These are phyloP conservation scores for Tremella mesenterica DNA, from an alignment of 768 basidiomycete species.

Conservation along the genomic window DNA sequence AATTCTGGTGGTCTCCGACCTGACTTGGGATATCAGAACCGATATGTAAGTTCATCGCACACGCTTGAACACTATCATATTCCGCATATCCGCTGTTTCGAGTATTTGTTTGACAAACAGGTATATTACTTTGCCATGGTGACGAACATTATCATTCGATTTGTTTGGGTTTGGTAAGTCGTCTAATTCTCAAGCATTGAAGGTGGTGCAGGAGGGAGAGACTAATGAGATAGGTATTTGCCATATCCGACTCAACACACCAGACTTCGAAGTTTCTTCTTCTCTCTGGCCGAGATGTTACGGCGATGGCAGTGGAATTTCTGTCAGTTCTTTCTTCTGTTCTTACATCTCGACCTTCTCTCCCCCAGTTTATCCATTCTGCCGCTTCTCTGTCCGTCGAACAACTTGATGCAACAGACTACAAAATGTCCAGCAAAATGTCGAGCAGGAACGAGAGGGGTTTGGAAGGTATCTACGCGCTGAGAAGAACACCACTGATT, in stretches of 20 bases:
- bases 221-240: conserved; percentile 56
- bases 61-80: not conserved
- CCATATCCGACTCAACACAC: conserved; percentile 50
- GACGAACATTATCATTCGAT: conserved; percentile 65
- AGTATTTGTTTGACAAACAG: no score
- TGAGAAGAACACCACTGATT: no score
- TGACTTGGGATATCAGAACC: conserved; percentile 64
- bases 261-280: conserved; percentile 58
- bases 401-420: not conserved
- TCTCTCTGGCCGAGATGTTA: conserved; percentile 63
- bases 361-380: not conserved
- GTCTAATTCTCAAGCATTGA: not conserved
- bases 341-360: not conserved
- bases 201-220: no score
- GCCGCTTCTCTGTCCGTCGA: no score
- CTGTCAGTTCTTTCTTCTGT: conserved; percentile 50
- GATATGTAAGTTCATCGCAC: conserved; percentile 10
- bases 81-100: no score
- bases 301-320: conserved; percentile 88
- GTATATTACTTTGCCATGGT: conserved; percentile 49
- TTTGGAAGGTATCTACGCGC: no score
- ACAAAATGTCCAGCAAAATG: not conserved
- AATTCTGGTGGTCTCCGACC: conserved; percentile 58
- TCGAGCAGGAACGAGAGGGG: no score
- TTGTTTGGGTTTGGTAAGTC: conserved; percentile 59